Conservation (phyloP, 352 stramenopile species). For the Peronosclerospora sorghi region DNA sequence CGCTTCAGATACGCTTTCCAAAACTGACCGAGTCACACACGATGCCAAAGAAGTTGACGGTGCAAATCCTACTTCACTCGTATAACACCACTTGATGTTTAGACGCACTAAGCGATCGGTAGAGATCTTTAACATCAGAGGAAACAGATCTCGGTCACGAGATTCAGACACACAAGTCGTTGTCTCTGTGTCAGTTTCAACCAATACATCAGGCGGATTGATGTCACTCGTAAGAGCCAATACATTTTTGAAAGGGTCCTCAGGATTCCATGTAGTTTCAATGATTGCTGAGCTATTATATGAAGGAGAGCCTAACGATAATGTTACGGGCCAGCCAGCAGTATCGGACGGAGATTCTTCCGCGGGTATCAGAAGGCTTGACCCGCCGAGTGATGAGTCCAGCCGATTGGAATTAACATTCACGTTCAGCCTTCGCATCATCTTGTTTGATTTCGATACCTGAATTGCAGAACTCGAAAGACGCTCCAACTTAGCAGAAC, state of each 20-base stretch:
- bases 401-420: slow-evolving; percentile 25
- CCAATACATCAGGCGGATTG: slow-evolving; percentile 20
- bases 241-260: slow-evolving; percentile 34
- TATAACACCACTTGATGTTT: slow-evolving; percentile 59
- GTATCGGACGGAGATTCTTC: slow-evolving; percentile 63
- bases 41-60: slow-evolving; percentile 51
- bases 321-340: slow-evolving; percentile 36
- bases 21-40: slow-evolving; percentile 50
- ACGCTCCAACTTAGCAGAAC: slow-evolving; percentile 8
- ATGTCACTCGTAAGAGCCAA: slow-evolving; percentile 38
- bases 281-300: slow-evolving; percentile 21
- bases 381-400: slow-evolving; percentile 26
- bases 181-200: slow-evolving; percentile 7
- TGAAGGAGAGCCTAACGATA: slow-evolving; percentile 33
- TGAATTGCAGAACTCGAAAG: slow-evolving; percentile 19
- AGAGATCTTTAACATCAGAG: slow-evolving; percentile 29
- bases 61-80: slow-evolving; percentile 46
- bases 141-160: slow-evolving; percentile 14
- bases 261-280: slow-evolving; percentile 51
- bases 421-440: slow-evolving; percentile 16
- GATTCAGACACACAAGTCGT: slow-evolving; percentile 3
- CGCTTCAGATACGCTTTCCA: slow-evolving; percentile 47
- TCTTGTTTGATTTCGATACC: slow-evolving; percentile 14
- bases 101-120: slow-evolving; percentile 26
- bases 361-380: slow-evolving; percentile 51